Base-by-base conservation (phyloP, 2,329 filamentous ascomycete species). In the Cercospora sp. region DNA sequence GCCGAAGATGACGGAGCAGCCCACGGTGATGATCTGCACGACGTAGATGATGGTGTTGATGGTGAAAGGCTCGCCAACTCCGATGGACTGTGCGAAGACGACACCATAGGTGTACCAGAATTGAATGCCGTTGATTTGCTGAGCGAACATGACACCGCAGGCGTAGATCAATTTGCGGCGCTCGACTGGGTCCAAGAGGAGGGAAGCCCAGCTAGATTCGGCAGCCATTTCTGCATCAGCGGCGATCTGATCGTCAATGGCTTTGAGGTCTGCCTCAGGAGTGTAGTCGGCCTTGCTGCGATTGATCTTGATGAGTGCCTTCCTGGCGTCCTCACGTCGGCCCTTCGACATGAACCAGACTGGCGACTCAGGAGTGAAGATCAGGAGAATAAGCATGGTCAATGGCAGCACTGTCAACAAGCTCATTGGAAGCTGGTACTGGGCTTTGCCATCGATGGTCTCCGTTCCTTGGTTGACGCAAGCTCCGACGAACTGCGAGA, bases 121-220 rank as follows among this genome's bases (percentile, higher is more conserved):
- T 59, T 82, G 80, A 63, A 84, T 84, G 21, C 83, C 82, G 75
- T 82, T 82, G 75, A 85, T 82, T 75, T 85, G 82, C 71, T 85
- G 82, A 2, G 82, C 80, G 45, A 82, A 77, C 67, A 84, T 75
- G 24, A 81, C 82, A 10, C 82, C 83, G 7, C 78, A 79, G 16
- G 79, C 78, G 72, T 80, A 84, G 24, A 85, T 74, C 12, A 84
- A 74, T 73, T 85, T 85, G 32, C 82, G 79, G 16, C 82, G 77
- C 73, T 84, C 83, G 37, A 84, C 75, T 0, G 82, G 82, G 49
- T 85, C 82, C 0, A 72, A 78, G 65, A 84, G 16, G 1, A 84
- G 77, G 5, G 79, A 76, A 10, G 66, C 58, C 83, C 82, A 84
- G 5, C 76, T 76, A 0, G 81, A 79, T 37, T 79, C 76, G 59